Evolutionary conservation across 2,329 filamentous ascomycete species (phyloP).

Genomic region (Trichoderma breve): DNA sequence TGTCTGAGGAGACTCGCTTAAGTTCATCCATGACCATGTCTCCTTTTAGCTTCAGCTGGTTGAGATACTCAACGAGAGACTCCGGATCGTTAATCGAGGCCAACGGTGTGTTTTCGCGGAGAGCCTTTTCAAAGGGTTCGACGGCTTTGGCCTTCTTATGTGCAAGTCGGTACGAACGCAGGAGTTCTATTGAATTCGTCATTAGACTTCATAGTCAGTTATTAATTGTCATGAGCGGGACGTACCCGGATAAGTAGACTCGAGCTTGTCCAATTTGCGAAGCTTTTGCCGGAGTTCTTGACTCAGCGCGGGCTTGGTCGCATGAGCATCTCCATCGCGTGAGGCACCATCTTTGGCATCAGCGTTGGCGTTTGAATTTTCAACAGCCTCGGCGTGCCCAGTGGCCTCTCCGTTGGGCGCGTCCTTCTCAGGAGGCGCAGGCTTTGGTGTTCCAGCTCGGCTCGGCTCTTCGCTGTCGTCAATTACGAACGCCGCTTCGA

Average conservation of each 20-base stretch:
- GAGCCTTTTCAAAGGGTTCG: slow-evolving; percentile 86
- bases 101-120: slow-evolving; percentile 89
- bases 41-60: slow-evolving; percentile 77
- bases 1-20: slow-evolving; percentile 79
- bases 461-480: slow-evolving; percentile 75
- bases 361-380: slow-evolving; percentile 26
- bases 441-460: slow-evolving; percentile 57
- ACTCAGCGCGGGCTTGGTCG: slow-evolving; percentile 54
- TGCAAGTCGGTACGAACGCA: slow-evolving; percentile 88
- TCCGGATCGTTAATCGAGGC: slow-evolving; percentile 83
- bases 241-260: slow-evolving; percentile 79
- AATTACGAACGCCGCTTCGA: slow-evolving; percentile 81
- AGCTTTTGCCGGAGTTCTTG: slow-evolving; percentile 73
- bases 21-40: slow-evolving; percentile 95
- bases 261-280: slow-evolving; percentile 84
- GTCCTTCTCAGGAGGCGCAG: slow-evolving; percentile 38
- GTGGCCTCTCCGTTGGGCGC: slow-evolving; percentile 22
- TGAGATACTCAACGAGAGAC: slow-evolving; percentile 84
- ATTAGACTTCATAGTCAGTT: background rate
- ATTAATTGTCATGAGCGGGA: background rate
- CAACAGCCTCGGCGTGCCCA: slow-evolving; percentile 23
- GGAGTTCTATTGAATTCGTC: slow-evolving; percentile 58
- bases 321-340: background rate
- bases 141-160: slow-evolving; percentile 84
- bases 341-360: slow-evolving; percentile 25